A percentile compares a stretch with the other conserved stretches of the same genome.
These are phyloP conservation scores for Pilobolus umbonatus DNA, from an alignment of 192 early-diverging fungal genomes.

Conservation along the genomic window DNA sequence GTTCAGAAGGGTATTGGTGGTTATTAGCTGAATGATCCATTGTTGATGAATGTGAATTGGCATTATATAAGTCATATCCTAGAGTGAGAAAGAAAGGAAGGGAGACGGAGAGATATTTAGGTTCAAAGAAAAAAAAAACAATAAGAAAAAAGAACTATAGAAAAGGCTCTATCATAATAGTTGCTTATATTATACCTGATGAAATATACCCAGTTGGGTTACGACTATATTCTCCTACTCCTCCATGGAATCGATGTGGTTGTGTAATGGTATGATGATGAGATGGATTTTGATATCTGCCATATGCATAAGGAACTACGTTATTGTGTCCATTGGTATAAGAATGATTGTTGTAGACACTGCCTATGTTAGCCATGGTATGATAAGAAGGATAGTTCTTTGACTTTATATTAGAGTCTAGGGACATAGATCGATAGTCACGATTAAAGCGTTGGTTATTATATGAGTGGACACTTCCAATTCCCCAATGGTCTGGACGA, in stretches of 20 bases:
- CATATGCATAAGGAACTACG: conserved; percentile 4
- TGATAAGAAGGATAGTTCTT: not conserved
- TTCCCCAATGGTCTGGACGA: conserved; percentile 11
- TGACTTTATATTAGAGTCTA: conserved; percentile 8
- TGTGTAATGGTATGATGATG: too few relatives aligned
- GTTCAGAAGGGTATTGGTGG: not conserved
- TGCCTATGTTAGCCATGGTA: not conserved
- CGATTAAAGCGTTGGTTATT: conserved; percentile 1
- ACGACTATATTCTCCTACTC: conserved; percentile 1
- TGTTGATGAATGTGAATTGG: conserved; percentile 1
- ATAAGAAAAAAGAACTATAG: too few relatives aligned
- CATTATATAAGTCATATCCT: conserved; percentile 6
- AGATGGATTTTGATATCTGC: too few relatives aligned
- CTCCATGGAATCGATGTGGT: too few relatives aligned
- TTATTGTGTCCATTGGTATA: not conserved
- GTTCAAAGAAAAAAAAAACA: too few relatives aligned
- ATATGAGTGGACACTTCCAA: not conserved
- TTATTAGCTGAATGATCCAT: not conserved
- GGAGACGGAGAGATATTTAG: conserved; percentile 12
- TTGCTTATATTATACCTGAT: conserved; percentile 6
- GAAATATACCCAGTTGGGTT: too few relatives aligned
- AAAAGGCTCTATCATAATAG: not conserved
- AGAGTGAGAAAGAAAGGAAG: too few relatives aligned
- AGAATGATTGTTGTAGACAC: not conserved
- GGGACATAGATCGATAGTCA: conserved; percentile 5